These are phyloP conservation scores for Spathaspora sp. DNA, from an alignment of 805 yeast genomes.

Conservation along the genomic window DNA sequence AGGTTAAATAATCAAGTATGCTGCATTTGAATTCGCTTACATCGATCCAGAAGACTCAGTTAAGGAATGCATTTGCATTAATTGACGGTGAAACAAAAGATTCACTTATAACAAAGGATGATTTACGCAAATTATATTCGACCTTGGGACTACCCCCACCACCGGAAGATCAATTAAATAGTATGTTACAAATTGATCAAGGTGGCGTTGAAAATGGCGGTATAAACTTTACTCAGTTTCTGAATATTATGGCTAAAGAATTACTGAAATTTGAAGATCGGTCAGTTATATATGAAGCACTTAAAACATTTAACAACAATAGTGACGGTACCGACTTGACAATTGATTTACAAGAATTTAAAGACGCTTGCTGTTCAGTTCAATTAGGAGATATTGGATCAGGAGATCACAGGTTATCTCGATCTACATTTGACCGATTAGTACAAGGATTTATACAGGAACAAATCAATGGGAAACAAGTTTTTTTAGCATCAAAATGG, in stretches of 20 bases:
- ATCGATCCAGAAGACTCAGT: constrained; percentile 58
- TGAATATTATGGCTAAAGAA: constrained; percentile 57
- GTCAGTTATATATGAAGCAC: constrained; percentile 55
- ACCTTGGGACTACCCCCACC: constrained; percentile 49
- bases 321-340: constrained; percentile 33
- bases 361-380: constrained; percentile 43
- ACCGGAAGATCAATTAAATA: constrained; percentile 36
- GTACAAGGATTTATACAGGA: constrained; percentile 54
- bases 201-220: constrained; percentile 12
- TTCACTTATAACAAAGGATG: constrained; percentile 54
- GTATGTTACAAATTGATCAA: constrained; percentile 44
- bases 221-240: constrained; percentile 61
- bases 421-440: constrained; percentile 46
- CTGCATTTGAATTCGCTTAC: constrained; percentile 40
- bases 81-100: constrained; percentile 79
- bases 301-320: constrained; percentile 45
- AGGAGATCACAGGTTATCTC: constrained; percentile 37
- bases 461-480: constrained; percentile 53
- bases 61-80: constrained; percentile 72
- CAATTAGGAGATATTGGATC: constrained; percentile 46
- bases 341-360: constrained; percentile 47
- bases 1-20: not conserved
- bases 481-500: constrained; percentile 63
- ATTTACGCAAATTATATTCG: constrained; percentile 51
- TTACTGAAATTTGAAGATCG: constrained; percentile 47